Evolutionary conservation across 2,329 filamentous ascomycete genomes (phyloP), one percentile per base, ranked within the genome.

Genomic region (Blastomyces parvus): DNA sequence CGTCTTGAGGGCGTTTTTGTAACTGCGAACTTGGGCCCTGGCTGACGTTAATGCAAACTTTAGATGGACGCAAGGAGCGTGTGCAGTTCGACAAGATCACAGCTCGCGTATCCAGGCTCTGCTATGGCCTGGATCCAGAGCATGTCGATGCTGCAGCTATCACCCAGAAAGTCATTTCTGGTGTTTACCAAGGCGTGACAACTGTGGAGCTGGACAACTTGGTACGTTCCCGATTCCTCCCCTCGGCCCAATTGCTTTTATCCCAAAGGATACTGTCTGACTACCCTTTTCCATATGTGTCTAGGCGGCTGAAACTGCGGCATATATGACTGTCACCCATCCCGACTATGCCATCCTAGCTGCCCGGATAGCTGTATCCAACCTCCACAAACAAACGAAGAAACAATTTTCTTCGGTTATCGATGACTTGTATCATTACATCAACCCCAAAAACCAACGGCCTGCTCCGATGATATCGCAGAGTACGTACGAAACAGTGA

Each of bases 51-150:
- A 55, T 64, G 48, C 53, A 62, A 64, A 56, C 38, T 59, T 46
- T 71, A 97, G 94, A 99, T 85, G 93, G 93, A 81, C 94, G 94
- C 83, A 96, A 97, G 83, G 94, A 99, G 85, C 94, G 94, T 79
- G 94, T 99, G 69, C 94, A 99, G 79, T 99, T 99, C 82, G 94
- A 99, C 84, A 99, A 99, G 83, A 99, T 99, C 85, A 97, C 94
- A 74, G 94, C 94, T 72, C 91, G 94, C 79, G 94, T 99, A 70
- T 97, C 94, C 57, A 87, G 94, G 73, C 84, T 99, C 74, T 99
- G 94, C 85, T 99, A 99, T 78, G 93, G 93, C 69, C 88, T 99
- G 64, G 94, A 99, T 75, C 86, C 89, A 60, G 93, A 90, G 70
- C 94, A 99, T 82, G 90, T 99, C 73, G 94, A 99, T 80, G 91